Conservation (phyloP, 2,329 filamentous ascomycete genomes). For the Neopestalotiopsis rosae region DNA sequence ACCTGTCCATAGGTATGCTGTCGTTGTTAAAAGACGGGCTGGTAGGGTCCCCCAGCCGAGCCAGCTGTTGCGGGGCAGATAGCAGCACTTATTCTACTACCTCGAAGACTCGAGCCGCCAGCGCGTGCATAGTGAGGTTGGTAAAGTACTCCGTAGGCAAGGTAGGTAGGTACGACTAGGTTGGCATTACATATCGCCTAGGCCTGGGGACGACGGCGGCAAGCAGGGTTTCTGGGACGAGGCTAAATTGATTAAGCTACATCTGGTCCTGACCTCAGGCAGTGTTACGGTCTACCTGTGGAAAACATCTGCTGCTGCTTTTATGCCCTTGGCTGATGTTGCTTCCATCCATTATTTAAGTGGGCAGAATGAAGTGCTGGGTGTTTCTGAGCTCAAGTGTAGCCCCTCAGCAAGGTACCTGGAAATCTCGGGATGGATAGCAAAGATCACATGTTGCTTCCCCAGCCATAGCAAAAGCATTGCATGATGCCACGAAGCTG, state of each 20-base stretch:
- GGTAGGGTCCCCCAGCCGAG: neutral
- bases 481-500: neutral
- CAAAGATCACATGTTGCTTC: neutral
- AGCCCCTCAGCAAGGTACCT: no score
- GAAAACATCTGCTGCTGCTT: neutral
- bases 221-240: neutral
- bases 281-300: neutral
- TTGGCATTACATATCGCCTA: neutral
- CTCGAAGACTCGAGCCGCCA: neutral
- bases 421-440: neutral
- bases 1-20: neutral
- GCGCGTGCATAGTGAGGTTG: neutral
- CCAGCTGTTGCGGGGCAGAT: neutral
- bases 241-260: neutral
- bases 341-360: neutral
- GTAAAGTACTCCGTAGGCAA: neutral
- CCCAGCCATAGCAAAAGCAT: neutral
- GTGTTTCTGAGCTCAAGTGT: no score
- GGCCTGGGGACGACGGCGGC: neutral
- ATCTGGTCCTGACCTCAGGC: neutral
- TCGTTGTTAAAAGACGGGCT: neutral
- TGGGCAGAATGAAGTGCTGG: no score
- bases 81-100: neutral
- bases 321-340: neutral
- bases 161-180: neutral